These are phyloP conservation scores for Sporopachydermia lactativora DNA, from an alignment of 805 yeast genomes.

Conservation along the genomic window DNA sequence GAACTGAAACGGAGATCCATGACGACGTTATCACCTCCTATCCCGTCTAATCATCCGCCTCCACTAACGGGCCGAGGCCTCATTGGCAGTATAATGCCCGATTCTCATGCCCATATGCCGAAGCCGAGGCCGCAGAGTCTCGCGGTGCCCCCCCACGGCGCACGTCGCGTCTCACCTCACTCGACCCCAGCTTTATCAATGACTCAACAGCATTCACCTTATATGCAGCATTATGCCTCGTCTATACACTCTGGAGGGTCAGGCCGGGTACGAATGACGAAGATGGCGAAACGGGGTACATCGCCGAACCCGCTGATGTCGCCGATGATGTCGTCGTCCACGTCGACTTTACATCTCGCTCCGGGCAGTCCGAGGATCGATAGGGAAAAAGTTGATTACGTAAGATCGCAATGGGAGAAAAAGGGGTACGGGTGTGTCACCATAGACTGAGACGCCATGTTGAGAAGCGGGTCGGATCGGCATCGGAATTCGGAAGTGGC, in stretches of 20 bases:
- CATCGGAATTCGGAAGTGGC: slow-evolving; percentile 1
- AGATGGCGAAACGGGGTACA: neutral
- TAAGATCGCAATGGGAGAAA: neutral
- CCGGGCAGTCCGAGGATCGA: too few relatives aligned
- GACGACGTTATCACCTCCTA: neutral
- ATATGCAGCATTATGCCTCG: too few relatives aligned
- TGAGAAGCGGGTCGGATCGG: too few relatives aligned
- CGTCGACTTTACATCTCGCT: too few relatives aligned
- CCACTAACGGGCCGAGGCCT: neutral
- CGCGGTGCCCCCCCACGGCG: too few relatives aligned
- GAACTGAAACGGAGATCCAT: neutral
- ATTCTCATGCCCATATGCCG: too few relatives aligned
- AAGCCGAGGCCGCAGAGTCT: too few relatives aligned
- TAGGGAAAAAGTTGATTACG: neutral
- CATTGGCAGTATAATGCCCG: neutral
- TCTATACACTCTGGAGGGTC: neutral
- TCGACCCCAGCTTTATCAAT: too few relatives aligned
- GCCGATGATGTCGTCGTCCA: too few relatives aligned
- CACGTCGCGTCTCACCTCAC: too few relatives aligned
- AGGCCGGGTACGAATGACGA: neutral
- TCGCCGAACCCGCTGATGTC: neutral
- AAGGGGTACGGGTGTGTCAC: slow-evolving; percentile 1
- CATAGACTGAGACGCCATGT: neutral
- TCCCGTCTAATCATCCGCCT: neutral
- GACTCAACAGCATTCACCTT: too few relatives aligned